Percentiles rank a stretch among this genome's conserved stretches.
Conservation (phyloP, 805 yeast genomes). For the Allodekkera sacchari region DNA sequence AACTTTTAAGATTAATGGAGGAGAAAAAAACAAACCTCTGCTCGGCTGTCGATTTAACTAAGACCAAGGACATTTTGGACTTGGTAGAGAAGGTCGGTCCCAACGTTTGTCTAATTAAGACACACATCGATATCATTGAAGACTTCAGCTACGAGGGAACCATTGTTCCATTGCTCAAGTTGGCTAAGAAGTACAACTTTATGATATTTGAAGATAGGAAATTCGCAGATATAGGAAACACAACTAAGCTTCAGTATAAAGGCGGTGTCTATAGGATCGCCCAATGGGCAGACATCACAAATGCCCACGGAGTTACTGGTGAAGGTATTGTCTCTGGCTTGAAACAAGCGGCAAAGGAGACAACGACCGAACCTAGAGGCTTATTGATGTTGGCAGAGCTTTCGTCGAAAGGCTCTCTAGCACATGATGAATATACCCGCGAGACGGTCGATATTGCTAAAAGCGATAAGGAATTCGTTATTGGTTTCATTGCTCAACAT, state of each 20-base stretch:
- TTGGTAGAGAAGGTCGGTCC: constrained; percentile 84
- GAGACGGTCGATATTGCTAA: constrained; percentile 84
- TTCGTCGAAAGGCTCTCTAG: constrained; percentile 88
- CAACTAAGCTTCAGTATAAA: constrained; percentile 88
- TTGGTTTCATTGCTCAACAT: constrained; percentile 93
- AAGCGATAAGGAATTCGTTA: constrained; percentile 78
- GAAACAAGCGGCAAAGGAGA: constrained; percentile 68
- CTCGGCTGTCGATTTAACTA: constrained; percentile 87
- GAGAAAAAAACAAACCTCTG: constrained; percentile 80
- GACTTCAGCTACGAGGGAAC: constrained; percentile 83
- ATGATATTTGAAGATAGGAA: constrained; percentile 95
- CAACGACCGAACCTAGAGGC: constrained; percentile 75
- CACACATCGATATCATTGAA: constrained; percentile 88
- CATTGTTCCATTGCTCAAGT: constrained; percentile 58
- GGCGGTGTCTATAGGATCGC: constrained; percentile 88
- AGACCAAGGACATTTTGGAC: constrained; percentile 64
- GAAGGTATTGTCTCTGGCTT: constrained; percentile 86
- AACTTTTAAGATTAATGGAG: constrained; percentile 68
- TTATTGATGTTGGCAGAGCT: constrained; percentile 92
- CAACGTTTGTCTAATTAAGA: constrained; percentile 81
- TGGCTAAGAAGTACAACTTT: constrained; percentile 78
- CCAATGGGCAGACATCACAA: constrained; percentile 93
- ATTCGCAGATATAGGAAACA: constrained; percentile 97
- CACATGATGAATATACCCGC: constrained; percentile 82
- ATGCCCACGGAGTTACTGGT: constrained; percentile 97